Evolutionary conservation across 1,284 basidiomycete genomes (phyloP).

Genomic region (Anthracocystis walkeri): DNA sequence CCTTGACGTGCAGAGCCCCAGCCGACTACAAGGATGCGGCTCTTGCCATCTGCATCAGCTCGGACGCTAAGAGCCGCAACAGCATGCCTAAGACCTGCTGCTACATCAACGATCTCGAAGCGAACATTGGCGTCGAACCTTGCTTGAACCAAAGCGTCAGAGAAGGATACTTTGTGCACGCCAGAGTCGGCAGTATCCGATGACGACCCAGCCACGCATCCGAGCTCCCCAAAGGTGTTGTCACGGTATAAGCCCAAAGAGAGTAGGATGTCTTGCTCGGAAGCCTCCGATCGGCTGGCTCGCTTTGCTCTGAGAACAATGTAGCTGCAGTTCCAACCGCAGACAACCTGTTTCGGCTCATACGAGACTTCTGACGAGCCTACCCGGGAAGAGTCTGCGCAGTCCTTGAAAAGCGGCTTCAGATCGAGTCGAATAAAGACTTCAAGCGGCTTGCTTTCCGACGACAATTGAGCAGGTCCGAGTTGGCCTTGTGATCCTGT

Average conservation of each 20-base stretch:
- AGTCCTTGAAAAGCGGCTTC: neutral
- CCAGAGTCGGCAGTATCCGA: neutral
- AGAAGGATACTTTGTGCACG: conserved; percentile 33
- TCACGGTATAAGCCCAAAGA: conserved; percentile 35
- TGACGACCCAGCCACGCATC: neutral
- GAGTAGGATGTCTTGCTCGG: conserved; percentile 23
- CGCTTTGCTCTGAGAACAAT: conserved; percentile 16
- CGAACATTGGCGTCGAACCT: conserved; percentile 7
- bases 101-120: conserved; percentile 17
- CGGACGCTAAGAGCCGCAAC: conserved; percentile 17
- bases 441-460: neutral
- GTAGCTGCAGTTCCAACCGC: conserved; percentile 53
- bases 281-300: no score
- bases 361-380: neutral
- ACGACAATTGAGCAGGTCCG: conserved; percentile 7
- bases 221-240: conserved; percentile 47
- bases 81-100: conserved; percentile 37
- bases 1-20: conserved; percentile 50
- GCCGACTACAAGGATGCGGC: conserved; percentile 21
- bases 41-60: neutral
- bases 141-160: conserved; percentile 11
- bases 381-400: neutral
- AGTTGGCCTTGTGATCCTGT: conserved; percentile 38
- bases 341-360: conserved; percentile 22
- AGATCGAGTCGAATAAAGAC: conserved; percentile 31